Conservation (phyloP, 2,329 filamentous ascomycete species). For the Ceratocystiopsis sp. region DNA sequence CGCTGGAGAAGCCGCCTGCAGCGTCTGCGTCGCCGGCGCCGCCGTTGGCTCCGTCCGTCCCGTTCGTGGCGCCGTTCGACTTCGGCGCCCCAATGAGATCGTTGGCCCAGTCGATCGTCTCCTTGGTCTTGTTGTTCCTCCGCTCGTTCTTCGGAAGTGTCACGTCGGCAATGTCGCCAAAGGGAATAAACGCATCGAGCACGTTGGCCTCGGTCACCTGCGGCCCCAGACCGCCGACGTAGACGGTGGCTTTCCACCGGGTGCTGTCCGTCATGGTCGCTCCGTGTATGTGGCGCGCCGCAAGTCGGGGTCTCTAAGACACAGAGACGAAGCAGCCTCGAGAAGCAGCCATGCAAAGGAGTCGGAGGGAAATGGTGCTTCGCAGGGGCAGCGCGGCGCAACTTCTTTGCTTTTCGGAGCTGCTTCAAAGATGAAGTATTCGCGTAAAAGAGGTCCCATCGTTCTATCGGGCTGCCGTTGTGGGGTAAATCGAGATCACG, state of each 20-base stretch:
- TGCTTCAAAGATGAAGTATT: neutral
- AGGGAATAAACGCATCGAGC: conserved; percentile 86
- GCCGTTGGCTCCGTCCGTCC: neutral
- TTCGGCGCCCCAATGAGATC: too few species aligned
- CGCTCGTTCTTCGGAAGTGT: conserved; percentile 77
- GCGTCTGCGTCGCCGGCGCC: neutral
- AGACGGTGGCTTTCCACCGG: conserved; percentile 79
- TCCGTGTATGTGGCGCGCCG: too few species aligned
- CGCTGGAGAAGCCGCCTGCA: neutral
- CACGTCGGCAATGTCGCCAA: conserved; percentile 88
- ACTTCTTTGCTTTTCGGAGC: neutral
- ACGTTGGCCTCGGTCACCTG: conserved; percentile 59
- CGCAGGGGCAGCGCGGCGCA: too few species aligned
- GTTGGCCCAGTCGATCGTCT: conserved; percentile 34
- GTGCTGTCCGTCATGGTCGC: conserved; percentile 61
- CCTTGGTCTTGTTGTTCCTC: conserved; percentile 13
- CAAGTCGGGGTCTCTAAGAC: too few species aligned
- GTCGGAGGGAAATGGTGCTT: too few species aligned
- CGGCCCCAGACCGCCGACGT: conserved; percentile 75
- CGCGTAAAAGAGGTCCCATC: too few species aligned
- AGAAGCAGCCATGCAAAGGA: too few species aligned
- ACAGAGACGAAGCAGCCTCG: too few species aligned
- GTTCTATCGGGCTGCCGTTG: too few species aligned
- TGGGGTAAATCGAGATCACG: too few species aligned
- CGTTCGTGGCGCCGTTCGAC: too few species aligned